These are phyloP conservation scores for Rubia tinctorum DNA, from an alignment of 305 asterid species.

Conservation along the genomic window DNA sequence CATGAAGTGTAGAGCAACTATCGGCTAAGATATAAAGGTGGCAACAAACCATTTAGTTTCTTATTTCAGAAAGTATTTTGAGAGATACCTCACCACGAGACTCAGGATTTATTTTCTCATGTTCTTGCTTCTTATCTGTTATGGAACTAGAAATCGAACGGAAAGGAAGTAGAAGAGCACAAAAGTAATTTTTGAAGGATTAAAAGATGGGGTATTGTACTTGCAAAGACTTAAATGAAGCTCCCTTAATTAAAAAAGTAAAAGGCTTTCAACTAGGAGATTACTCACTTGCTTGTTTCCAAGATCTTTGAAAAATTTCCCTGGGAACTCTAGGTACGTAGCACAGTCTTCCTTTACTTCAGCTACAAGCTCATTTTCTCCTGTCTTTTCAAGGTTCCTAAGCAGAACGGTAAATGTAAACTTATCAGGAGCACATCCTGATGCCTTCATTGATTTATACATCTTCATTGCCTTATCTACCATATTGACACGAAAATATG, in stretches of 20 bases:
- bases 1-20: too few relatives aligned
- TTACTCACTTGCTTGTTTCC: slow-evolving; percentile 47
- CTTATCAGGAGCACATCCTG: slow-evolving; percentile 65
- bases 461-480: slow-evolving; percentile 57
- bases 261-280: neutral
- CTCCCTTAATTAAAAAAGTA: neutral
- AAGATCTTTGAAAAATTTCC: slow-evolving; percentile 51
- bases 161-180: neutral
- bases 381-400: slow-evolving; percentile 64
- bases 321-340: slow-evolving; percentile 50
- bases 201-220: neutral
- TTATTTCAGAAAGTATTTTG: too few relatives aligned
- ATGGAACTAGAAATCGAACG: too few relatives aligned
- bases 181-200: neutral
- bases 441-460: slow-evolving; percentile 63
- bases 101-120: neutral
- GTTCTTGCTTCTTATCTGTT: neutral
- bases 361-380: slow-evolving; percentile 43
- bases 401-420: slow-evolving; percentile 53
- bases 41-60: neutral
- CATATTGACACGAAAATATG: slow-evolving; percentile 57
- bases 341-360: slow-evolving; percentile 53
- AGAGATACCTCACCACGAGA: neutral
- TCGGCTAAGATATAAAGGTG: neutral
- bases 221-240: neutral